Percentiles rank a stretch among this genome's conserved stretches.
Evolutionary conservation across 1,284 basidiomycete species (phyloP).

Genomic region (Tranzscheliella williamsii): DNA sequence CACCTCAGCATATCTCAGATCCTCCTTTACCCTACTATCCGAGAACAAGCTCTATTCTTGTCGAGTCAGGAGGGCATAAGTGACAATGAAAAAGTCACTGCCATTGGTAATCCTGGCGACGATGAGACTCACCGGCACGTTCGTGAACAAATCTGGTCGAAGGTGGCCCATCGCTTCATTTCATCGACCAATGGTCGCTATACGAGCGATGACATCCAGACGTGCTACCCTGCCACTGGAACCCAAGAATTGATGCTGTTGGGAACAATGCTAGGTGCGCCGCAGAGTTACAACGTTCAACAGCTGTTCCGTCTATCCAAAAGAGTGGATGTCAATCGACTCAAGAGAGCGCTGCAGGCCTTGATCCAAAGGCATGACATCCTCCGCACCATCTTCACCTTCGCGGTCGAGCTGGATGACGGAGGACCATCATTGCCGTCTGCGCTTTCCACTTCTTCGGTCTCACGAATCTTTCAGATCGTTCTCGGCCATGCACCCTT

Average conservation of each 20-base stretch:
- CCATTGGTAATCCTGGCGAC: neutral
- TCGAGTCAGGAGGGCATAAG: neutral
- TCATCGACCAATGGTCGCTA: neutral
- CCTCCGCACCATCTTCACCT: constrained; percentile 1
- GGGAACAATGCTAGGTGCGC: neutral
- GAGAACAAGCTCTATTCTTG: neutral
- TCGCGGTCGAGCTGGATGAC: neutral
- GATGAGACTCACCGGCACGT: no score
- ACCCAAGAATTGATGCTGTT: constrained; percentile 1
- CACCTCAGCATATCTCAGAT: neutral
- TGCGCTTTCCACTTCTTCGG: no score
- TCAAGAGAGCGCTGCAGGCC: neutral
- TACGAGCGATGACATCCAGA: neutral
- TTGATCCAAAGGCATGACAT: constrained; percentile 1
- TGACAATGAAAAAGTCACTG: neutral
- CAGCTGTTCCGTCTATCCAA: neutral
- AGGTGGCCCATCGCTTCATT: neutral
- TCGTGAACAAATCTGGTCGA: no score
- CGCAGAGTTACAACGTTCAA: constrained; percentile 1
- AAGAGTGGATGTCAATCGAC: neutral
- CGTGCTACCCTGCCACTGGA: constrained; percentile 2
- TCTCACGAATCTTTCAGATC: neutral
- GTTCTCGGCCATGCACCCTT: neutral
- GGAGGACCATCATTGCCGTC: no score
- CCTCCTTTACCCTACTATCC: neutral